Percentiles rank a stretch among this genome's conserved stretches.
phyloP scores from a whole-genome alignment of 1,284 basidiomycete species.

The Jaminaea rosea region DNA sequence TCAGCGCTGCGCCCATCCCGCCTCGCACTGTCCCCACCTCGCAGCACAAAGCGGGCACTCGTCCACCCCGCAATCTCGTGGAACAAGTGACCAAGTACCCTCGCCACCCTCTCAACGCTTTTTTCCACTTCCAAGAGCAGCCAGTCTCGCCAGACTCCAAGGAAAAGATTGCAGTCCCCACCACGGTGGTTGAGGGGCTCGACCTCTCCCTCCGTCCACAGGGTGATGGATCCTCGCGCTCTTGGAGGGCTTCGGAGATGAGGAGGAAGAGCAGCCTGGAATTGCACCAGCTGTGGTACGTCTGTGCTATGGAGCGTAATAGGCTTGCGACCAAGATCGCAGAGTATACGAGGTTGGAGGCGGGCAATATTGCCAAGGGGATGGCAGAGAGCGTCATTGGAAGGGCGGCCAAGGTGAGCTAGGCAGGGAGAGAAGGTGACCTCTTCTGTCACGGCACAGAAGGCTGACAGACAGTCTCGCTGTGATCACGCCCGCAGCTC shows the following conservation, averaged over 20 bases:
- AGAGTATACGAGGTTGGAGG: constrained; percentile 29
- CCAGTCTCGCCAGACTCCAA: too few species aligned
- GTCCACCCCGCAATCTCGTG: neutral
- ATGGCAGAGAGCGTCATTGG: too few species aligned
- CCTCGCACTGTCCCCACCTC: neutral
- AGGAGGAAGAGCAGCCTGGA: constrained; percentile 37
- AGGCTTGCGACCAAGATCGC: constrained; percentile 35
- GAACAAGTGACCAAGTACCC: neutral
- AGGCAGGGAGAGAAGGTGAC: neutral
- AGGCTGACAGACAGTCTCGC: too few species aligned
- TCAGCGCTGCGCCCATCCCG: neutral
- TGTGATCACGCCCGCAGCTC: too few species aligned
- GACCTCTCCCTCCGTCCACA: too few species aligned
- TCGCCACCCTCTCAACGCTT: neutral
- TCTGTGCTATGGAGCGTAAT: constrained; percentile 40
- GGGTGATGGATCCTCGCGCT: too few species aligned
- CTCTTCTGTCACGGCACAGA: too few species aligned
- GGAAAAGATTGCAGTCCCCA: too few species aligned
- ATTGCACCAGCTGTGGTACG: constrained; percentile 45
- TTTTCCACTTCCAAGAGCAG: neutral
- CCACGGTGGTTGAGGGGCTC: too few species aligned
- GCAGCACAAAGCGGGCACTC: neutral
- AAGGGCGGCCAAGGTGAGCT: neutral
- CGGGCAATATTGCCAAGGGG: too few species aligned
- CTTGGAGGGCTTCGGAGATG: constrained; percentile 39